phyloP scores from a whole-genome alignment of 116 monocot species.

The Phalaenopsis hybrid region DNA sequence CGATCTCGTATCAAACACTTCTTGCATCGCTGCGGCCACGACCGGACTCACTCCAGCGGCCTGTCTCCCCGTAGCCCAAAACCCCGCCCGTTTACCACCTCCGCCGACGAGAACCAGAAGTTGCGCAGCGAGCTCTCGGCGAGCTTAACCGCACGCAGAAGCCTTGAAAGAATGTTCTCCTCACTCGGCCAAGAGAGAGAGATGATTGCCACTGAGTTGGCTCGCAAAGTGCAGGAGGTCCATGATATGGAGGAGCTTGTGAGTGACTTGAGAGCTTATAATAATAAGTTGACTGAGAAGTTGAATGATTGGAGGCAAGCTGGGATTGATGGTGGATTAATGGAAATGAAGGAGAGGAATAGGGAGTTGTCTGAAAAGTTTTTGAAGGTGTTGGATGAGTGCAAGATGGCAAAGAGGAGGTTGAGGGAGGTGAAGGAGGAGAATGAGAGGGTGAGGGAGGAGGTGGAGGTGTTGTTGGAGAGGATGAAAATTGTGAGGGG shows the following conservation, averaged over 20 bases:
- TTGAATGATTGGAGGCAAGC: constrained; percentile 14
- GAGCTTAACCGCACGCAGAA: constrained; percentile 32
- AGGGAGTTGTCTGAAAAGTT: constrained; percentile 41
- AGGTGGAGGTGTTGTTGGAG: neutral
- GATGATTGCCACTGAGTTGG: constrained; percentile 46
- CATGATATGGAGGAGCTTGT: constrained; percentile 36
- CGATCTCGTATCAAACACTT: neutral
- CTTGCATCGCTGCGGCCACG: too few species aligned
- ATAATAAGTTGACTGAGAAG: constrained; percentile 44
- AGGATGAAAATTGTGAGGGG: constrained; percentile 4
- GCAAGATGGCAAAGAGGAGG: constrained; percentile 31
- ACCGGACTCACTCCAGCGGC: too few species aligned
- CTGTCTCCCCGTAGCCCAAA: neutral
- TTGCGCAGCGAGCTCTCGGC: constrained; percentile 38
- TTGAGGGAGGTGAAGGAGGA: constrained; percentile 35
- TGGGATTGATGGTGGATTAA: neutral
- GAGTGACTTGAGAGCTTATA: constrained; percentile 35
- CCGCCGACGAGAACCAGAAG: constrained; percentile 36
- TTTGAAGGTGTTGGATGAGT: constrained; percentile 29
- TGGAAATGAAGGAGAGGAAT: constrained; percentile 15
- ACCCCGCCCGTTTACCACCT: too few species aligned
- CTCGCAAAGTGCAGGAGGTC: constrained; percentile 26
- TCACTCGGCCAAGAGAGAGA: constrained; percentile 48
- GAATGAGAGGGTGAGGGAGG: constrained; percentile 11
- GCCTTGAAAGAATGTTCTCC: constrained; percentile 49